A percentile compares a stretch with the other conserved stretches of the same genome.
These are phyloP conservation scores for Candida takata DNA, from an alignment of 805 yeast genomes.

Conservation along the genomic window DNA sequence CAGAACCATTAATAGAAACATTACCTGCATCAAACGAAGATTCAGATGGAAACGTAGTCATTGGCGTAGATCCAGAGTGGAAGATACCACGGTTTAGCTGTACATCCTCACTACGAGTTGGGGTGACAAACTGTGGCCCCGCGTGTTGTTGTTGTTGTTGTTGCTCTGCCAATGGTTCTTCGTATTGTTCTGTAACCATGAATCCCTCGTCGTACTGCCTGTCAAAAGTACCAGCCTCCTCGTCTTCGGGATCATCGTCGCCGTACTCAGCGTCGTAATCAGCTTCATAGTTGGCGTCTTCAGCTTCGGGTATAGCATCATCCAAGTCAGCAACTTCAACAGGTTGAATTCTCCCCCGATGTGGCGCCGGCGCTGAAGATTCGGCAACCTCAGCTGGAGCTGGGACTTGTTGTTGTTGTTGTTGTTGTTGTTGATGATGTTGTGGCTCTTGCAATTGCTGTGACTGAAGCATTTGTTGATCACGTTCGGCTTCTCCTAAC, in stretches of 20 bases:
- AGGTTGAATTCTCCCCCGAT: conserved; percentile 3
- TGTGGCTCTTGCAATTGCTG: too few species aligned
- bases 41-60: conserved; percentile 4
- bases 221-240: conserved; percentile 15
- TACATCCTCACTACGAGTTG: conserved; percentile 2
- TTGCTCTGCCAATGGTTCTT: conserved; percentile 5
- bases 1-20: conserved; percentile 28
- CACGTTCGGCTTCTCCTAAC: conserved; percentile 23
- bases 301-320: conserved; percentile 13
- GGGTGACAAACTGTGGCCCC: conserved; percentile 17
- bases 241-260: conserved; percentile 24
- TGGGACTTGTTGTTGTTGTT: conserved; percentile 1
- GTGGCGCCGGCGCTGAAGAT: conserved; percentile 1
- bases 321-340: conserved; percentile 5
- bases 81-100: neutral
- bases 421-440: conserved; percentile 4
- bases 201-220: conserved; percentile 22
- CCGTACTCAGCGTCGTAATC: conserved; percentile 32
- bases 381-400: neutral
- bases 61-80: conserved; percentile 1
- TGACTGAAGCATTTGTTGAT: neutral
- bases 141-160: neutral
- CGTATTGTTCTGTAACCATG: conserved; percentile 23
- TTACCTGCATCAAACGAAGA: conserved; percentile 18
- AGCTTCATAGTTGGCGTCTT: conserved; percentile 36